phyloP scores from a whole-genome alignment of 116 monocot species.

The Zostera marina region DNA sequence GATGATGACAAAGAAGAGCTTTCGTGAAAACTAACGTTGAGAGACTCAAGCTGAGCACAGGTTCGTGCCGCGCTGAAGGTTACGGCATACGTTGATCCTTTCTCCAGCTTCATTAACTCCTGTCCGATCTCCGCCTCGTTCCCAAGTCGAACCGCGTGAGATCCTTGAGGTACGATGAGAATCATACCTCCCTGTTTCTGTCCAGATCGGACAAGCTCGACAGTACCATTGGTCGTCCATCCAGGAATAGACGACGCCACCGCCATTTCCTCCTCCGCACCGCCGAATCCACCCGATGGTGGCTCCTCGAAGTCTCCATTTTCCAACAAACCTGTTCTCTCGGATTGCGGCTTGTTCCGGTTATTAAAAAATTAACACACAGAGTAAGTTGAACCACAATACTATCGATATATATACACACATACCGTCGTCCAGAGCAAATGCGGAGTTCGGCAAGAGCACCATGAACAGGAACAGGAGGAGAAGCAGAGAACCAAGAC shows the following conservation, averaged over 20 bases:
- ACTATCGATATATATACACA: too few species aligned
- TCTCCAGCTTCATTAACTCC: conserved; percentile 33
- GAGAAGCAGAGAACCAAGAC: background rate
- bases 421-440: conserved; percentile 1
- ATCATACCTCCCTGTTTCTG: conserved; percentile 96
- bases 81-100: conserved; percentile 54
- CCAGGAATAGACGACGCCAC: conserved; percentile 31
- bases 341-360: too few species aligned
- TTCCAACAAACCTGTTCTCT: conserved; percentile 32
- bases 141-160: conserved; percentile 65
- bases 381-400: too few species aligned
- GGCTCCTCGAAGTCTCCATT: conserved; percentile 79
- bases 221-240: conserved; percentile 73
- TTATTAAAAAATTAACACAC: too few species aligned
- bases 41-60: conserved; percentile 82
- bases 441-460: background rate
- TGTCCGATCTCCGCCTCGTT: conserved; percentile 79
- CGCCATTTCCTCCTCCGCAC: conserved; percentile 2
- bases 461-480: background rate
- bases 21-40: conserved; percentile 45
- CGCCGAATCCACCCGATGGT: conserved; percentile 46
- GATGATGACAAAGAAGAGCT: conserved; percentile 7
- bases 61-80: conserved; percentile 90
- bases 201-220: conserved; percentile 68
- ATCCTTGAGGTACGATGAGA: conserved; percentile 83